Evolutionary conservation across 495 filamentous ascomycete species (phyloP).

Genomic region (Penicillium robsamsonii): DNA sequence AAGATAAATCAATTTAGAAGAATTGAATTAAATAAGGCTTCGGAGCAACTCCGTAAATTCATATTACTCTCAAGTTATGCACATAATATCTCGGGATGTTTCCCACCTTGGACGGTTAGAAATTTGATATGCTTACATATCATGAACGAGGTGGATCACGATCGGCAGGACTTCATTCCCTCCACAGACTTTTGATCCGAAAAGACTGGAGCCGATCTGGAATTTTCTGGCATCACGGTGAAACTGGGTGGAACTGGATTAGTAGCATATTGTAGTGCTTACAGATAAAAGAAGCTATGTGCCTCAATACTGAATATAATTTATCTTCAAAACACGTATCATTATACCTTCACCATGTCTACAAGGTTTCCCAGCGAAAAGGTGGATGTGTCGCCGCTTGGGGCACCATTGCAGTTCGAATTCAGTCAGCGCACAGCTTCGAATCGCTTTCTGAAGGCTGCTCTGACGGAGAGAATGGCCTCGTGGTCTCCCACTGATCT

Average conservation of each 20-base stretch:
- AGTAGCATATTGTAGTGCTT: background rate
- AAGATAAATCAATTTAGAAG: no score
- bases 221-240: background rate
- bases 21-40: no score
- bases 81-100: no score
- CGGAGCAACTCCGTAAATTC: no score
- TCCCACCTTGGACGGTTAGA: no score
- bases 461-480: slow-evolving; percentile 60
- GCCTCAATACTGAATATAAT: background rate
- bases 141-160: background rate
- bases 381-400: slow-evolving; percentile 49
- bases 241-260: background rate
- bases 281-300: background rate
- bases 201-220: background rate
- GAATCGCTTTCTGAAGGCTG: slow-evolving; percentile 63
- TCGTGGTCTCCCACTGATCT: slow-evolving; percentile 54
- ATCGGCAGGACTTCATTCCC: slow-evolving; percentile 1
- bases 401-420: slow-evolving; percentile 53
- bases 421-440: slow-evolving; percentile 55
- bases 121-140: background rate
- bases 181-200: background rate
- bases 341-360: background rate
- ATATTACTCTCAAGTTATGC: no score
- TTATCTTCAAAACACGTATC: background rate
- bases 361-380: slow-evolving; percentile 21